Base-by-base conservation (phyloP, 805 yeast species). In the Starmerella scarabaei region DNA sequence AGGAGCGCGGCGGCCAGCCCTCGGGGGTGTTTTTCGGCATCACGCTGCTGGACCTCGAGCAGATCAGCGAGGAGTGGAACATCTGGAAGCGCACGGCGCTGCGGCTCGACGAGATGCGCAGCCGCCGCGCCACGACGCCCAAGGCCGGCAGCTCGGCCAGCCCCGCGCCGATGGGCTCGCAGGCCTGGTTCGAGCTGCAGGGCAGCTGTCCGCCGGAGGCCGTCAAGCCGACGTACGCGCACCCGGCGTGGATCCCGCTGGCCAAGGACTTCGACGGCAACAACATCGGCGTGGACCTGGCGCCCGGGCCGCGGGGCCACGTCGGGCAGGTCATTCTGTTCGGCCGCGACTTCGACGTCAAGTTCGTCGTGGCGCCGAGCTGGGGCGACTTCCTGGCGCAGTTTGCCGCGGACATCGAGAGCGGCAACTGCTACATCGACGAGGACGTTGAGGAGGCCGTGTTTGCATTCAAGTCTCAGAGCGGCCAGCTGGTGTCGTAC, bases 281-380 rank as follows among this genome's bases (percentile, higher is more conserved):
- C 63, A 86, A 85, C 59, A 77, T 88, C 48, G 98, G 85, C 38
- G 66, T 91, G 14, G 98, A 88, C 62, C 68, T 88, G 44, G 77
- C 82, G 2, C 88, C 91, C 1, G 94, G 84, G 6, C 70, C 77
- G 8, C 62, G 63, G 21, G 94, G 95, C 33, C 68, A 66, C 42
- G 75, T 80, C 72, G 98, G 97, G 29, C 98, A 88, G 63, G 79
- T 91, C 16, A 88, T 88, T 47, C 56, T 86, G 40, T 88, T 82
- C 59, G 98, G 98, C 30, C 76, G 96, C 55, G 97, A 88, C 49
- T 88, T 77, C 56, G 97, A 88, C 63, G 74, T 80, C 29, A 88
- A 88, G 58, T 84, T 72, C 59, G 86, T 81, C 29, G 66, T 91
- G 40, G 93, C 96, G 16, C 73, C 75, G 37, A 80, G 79, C 41